Base-by-base conservation (phyloP, 169 alveolate genomes). In the Babesia caballi region DNA sequence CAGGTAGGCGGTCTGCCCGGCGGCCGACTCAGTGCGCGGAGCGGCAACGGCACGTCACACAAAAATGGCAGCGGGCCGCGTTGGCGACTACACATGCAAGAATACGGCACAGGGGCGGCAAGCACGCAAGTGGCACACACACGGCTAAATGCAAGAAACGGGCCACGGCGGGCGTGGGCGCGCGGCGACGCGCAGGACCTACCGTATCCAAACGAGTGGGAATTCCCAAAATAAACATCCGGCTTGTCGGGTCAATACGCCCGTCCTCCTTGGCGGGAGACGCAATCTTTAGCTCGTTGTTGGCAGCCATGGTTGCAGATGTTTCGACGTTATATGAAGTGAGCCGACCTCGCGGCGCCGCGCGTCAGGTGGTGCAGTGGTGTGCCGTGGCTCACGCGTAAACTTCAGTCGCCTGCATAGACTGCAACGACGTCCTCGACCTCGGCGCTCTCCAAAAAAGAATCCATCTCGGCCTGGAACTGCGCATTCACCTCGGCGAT, bases 201-300 rank as follows among this genome's bases (percentile, higher is more conserved):
- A 81, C 88, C 61, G 58, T 47, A 28, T 36, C 53, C 30, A 70
- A 21, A 40, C 69, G 81, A 12, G 80, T 60, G 7, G 88, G 88
- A 36, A 81, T 81, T 12, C 66, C 71, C 38, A 57, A 19, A 14
- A 81, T 65, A 47, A 81, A 81, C 58, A 81, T 69, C 77, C 88
- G 35, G n/a, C 72, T 67, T 47, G 30, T 17, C n/a, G 86, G 81
- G 57, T 78, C 86, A 11, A 59, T 67, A 19, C 33, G 44, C 19
- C 25, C 66, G 14, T 27, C 7, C 32, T 25, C 27, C 14, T 76
- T 9, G 9, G 30, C 36, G 15, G 35, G 14, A 50, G 28, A 30
- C n/a, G 28, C 28, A 2, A 1, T 63, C 49, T 32, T 32, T 19
- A 33, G 58, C 8, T 23, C 30, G 0, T 32, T 35, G 36, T 9